Percentiles rank a stretch among this genome's conserved stretches.
Evolutionary conservation across 2,329 filamentous ascomycete genomes (phyloP).

Genomic region (Colletotrichum sp.): DNA sequence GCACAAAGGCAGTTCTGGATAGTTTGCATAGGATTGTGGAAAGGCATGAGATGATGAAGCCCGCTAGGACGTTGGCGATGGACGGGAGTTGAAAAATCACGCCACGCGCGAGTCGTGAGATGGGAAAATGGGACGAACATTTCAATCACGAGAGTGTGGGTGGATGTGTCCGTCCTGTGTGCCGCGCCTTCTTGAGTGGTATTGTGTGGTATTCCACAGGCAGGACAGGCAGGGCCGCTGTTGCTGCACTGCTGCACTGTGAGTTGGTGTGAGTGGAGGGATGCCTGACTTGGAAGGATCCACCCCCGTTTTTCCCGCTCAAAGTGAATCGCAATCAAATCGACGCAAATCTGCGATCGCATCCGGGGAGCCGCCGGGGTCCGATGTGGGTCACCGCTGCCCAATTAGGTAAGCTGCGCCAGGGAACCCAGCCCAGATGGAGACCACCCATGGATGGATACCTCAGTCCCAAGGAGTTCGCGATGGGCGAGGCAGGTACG

Average conservation of each 20-base stretch:
- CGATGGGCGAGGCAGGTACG: neutral
- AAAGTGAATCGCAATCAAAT: conserved; percentile 22
- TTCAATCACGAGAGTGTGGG: neutral
- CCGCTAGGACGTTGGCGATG: conserved; percentile 6
- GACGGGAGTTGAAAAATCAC: conserved; percentile 10
- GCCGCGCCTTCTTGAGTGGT: neutral
- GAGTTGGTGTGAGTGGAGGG: neutral
- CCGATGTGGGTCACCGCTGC: neutral
- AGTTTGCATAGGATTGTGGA: neutral
- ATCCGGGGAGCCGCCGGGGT: conserved; percentile 20
- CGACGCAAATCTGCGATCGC: conserved; percentile 21
- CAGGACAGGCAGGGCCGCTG: neutral
- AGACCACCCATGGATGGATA: neutral
- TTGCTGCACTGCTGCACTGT: neutral
- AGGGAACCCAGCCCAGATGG: neutral
- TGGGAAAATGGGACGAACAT: conserved; percentile 18
- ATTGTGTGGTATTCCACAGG: neutral
- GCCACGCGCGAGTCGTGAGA: conserved; percentile 15
- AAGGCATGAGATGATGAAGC: neutral
- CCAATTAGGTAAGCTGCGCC: neutral
- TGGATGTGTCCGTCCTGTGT: neutral
- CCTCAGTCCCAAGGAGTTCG: neutral
- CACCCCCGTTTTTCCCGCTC: conserved; percentile 10
- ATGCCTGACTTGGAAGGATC: neutral
- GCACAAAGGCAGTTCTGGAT: neutral